Base-by-base conservation (phyloP, 169 alveolate genomes). In the Cryptosporidium tyzzeri region DNA sequence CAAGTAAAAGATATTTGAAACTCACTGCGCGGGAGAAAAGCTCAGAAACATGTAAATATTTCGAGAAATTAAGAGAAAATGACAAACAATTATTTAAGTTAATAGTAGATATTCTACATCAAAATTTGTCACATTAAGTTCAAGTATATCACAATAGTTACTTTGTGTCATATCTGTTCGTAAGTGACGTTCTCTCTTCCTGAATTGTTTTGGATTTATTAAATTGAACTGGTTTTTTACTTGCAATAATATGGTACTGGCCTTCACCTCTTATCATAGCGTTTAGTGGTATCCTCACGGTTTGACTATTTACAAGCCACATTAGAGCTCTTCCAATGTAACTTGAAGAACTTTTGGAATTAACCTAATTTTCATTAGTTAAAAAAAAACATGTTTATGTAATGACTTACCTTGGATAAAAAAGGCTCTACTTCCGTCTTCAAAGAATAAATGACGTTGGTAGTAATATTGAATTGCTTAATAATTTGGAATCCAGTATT, bases 231-330 rank as follows among this genome's bases (percentile, higher is more conserved):
- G 89, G 89, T 65, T 80, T 80, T 58, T 67, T 80, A 45, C 80
- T 45, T 12, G 89, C 61, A 62, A 80, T 67, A 23, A 80, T 80
- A 3, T 80, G 89, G 26, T 80, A 80, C 16, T 80, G 89, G 3
- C 89, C 89, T 12, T 80, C 89, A 1, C 89, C 89, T 73, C 29
- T 80, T 12, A 62, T 65, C 89, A 80, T 80, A 41, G 89, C 89
- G 44, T 59, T 65, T 62, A 80, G 89, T 61, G 89, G 89, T 21
- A 80, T 53, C 37, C 89, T 80, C 8, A 80, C 89, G 29, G 89
- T 80, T 6, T 80, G 89, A 23, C 89, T 80, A 29, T 80, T 80
- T 50, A 80, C 89, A 41, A 80, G 89, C 89, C 89, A 80, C 89
- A 80, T 80, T 4, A 80, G 67, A 21, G 53, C 70, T 10, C 75